These are phyloP conservation scores for Gymnopus androsaceus DNA, from an alignment of 1,284 basidiomycete genomes.

Conservation along the genomic window DNA sequence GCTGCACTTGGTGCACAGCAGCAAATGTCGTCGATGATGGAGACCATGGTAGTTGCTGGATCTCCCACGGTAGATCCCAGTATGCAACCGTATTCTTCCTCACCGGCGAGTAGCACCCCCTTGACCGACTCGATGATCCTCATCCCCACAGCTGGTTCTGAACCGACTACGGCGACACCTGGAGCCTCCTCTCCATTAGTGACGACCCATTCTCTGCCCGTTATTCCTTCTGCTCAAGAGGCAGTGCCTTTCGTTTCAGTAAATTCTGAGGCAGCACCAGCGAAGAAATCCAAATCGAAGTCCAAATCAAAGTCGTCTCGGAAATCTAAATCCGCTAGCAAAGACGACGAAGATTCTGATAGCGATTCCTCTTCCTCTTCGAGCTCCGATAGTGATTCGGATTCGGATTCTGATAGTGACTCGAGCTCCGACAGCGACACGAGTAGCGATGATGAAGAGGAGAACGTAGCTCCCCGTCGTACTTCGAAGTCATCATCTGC, in stretches of 20 bases:
- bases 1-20: neutral
- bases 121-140: constrained; percentile 4
- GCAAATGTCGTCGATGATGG: neutral
- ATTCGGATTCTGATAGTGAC: constrained; percentile 11
- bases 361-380: constrained; percentile 4
- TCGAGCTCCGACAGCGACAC: constrained; percentile 1
- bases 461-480: constrained; percentile 8
- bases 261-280: neutral
- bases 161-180: neutral
- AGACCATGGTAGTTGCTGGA: neutral
- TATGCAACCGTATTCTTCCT: neutral
- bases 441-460: constrained; percentile 10
- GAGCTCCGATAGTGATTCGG: neutral
- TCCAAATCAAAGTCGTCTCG: constrained; percentile 6
- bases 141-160: neutral
- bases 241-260: neutral
- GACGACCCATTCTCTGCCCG: neutral
- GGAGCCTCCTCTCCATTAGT: neutral
- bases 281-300: constrained; percentile 6
- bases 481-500: neutral
- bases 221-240: neutral
- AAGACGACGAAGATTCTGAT: neutral
- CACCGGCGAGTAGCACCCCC: neutral
- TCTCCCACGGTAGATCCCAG: neutral
- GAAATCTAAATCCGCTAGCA: neutral